Evolutionary conservation across 2,329 filamentous ascomycete genomes (phyloP), one percentile per base, ranked within the genome.

Genomic region (Ophiocordyceps sinensis): DNA sequence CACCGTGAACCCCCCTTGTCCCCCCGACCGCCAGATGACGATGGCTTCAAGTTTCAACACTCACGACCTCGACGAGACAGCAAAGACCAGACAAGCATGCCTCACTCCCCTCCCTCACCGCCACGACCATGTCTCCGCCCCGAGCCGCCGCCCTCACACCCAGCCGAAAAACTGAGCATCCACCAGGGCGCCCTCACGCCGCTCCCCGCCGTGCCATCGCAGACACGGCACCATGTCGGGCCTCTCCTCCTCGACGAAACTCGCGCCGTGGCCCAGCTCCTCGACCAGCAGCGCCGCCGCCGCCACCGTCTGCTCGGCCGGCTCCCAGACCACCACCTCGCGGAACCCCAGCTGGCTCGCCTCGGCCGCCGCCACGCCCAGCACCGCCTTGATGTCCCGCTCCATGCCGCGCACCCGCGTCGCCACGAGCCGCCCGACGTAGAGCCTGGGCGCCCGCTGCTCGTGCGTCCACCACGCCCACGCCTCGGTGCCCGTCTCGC

Each of bases 381-480:
- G 50, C 39, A 64, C 45, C 39, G 44, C 48, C 35, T 48, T 46
- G 10, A 60, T 43, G 10, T 52, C 51, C 2, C 42, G 41, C 17
- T 52, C 48, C 32, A 55, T 44, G 23, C 53, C 48, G 15, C 49
- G 45, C 30, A 29, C 43, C 9, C 51, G 49, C 29, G 41, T 39
- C 30, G 44, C 21, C 7, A 40, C 41, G 30, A 53, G 13, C 4
- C 45, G 48, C 23, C 43, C 45, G n/a, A 54, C 14, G 35, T 39
- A 39, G 23, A 54, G 48, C 38, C 30, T 43, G 10, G 44, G 43
- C 4, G 28, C 44, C 30, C 52, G 48, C 45, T 54, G 59, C 45
- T 64, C 57, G 43, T 60, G 60, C 31, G 53, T 47, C 61, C 61
- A 65, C 51, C 54, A 60, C 12, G 52, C 46, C 55, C 54, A 61